phyloP scores from a whole-genome alignment of 1,284 basidiomycete species.

The Leucocoprinus gongylophorus region DNA sequence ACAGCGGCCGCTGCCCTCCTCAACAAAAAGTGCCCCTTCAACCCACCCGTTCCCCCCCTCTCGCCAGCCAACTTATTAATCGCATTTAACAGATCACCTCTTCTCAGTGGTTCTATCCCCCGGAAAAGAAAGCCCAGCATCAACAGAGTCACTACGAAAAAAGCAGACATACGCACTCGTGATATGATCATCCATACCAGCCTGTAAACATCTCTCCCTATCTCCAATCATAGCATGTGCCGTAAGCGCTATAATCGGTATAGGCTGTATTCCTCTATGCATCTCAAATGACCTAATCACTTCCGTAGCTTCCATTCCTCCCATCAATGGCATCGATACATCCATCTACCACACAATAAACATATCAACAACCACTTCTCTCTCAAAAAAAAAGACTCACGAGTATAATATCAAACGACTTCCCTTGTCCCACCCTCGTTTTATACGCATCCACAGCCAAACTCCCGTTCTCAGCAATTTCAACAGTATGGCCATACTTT shows the following conservation, averaged over 20 bases:
- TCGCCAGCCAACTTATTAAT: constrained; percentile 66
- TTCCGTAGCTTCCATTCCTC: constrained; percentile 86
- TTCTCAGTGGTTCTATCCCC: constrained; percentile 58
- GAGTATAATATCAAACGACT: constrained; percentile 82
- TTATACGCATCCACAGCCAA: constrained; percentile 88
- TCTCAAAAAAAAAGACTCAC: constrained; percentile 37
- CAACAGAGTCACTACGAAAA: constrained; percentile 11
- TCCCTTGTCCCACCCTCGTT: constrained; percentile 59
- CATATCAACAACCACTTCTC: constrained; percentile 6
- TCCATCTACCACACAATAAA: constrained; percentile 81
- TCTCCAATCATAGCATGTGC: constrained; percentile 96
- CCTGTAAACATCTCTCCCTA: constrained; percentile 86
- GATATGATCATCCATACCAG: constrained; percentile 77
- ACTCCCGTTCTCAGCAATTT: constrained; percentile 97
- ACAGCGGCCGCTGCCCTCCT: constrained; percentile 27
- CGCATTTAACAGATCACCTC: constrained; percentile 68
- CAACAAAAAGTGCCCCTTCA: constrained; percentile 28
- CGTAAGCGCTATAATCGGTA: constrained; percentile 94
- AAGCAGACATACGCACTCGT: constrained; percentile 50
- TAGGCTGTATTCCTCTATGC: constrained; percentile 62
- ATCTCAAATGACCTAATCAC: constrained; percentile 78
- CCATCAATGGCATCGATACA: constrained; percentile 97
- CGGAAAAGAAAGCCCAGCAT: neutral
- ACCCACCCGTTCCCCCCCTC: constrained; percentile 23
- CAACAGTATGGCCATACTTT: constrained; percentile 93